A percentile compares a stretch with the other conserved stretches of the same genome.
Evolutionary conservation across 148 eudicot genomes (phyloP).

Genomic region (Nepenthes mirabilis): DNA sequence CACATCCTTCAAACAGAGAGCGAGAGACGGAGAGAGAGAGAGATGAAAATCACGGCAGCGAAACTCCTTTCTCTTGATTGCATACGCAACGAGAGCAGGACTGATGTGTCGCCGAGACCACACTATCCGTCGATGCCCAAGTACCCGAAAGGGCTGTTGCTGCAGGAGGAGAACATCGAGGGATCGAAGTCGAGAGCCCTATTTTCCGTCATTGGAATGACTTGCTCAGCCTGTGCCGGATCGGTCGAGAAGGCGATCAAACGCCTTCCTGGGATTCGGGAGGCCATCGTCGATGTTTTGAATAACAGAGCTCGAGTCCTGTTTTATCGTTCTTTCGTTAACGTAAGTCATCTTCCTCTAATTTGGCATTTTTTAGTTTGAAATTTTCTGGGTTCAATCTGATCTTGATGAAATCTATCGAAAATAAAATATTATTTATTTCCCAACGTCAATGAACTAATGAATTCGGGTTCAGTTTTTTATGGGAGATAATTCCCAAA

Average conservation of each 20-base stretch:
- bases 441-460: no score
- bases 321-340: conserved; percentile 48
- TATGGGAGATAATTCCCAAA: no score
- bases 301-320: conserved; percentile 58
- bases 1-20: no score
- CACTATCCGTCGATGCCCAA: conserved; percentile 80
- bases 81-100: background rate
- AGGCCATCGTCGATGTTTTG: conserved; percentile 64
- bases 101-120: conserved; percentile 34
- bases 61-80: background rate
- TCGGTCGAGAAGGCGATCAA: conserved; percentile 77
- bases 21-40: no score
- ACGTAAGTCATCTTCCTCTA: conserved; percentile 28
- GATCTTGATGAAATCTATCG: no score
- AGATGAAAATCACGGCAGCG: background rate
- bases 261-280: conserved; percentile 62
- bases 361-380: background rate
- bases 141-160: conserved; percentile 49
- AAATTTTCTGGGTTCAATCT: background rate
- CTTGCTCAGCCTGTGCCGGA: conserved; percentile 80
- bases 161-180: conserved; percentile 16
- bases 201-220: conserved; percentile 65
- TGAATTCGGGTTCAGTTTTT: no score
- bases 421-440: no score
- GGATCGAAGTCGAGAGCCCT: conserved; percentile 40